A percentile compares a stretch with the other conserved stretches of the same genome.
phyloP scores from a whole-genome alignment of 225 moss, liverwort and hornwort species.

The Anthoceros angustus region DNA sequence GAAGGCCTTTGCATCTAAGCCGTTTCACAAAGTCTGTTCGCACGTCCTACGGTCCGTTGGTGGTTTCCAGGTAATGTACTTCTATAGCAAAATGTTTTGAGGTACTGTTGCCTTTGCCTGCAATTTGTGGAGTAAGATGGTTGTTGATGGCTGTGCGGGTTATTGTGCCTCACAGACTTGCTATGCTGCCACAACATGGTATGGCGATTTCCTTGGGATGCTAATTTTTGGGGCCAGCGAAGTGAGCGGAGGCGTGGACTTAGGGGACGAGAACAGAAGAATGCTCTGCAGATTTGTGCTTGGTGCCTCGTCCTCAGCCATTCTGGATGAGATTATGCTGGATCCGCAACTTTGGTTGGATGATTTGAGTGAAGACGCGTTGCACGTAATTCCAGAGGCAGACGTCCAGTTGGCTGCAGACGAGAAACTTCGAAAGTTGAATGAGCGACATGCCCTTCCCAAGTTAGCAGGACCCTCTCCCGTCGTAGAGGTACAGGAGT shows the following conservation, averaged over 20 bases:
- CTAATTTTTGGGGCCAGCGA: conserved; percentile 94
- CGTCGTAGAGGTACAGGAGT: not conserved
- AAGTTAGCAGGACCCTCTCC: not conserved
- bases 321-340: conserved; percentile 72
- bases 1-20: conserved; percentile 46
- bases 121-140: not conserved
- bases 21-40: conserved; percentile 86
- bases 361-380: conserved; percentile 72
- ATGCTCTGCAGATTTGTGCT: conserved; percentile 96
- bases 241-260: conserved; percentile 66
- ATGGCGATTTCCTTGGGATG: conserved; percentile 92
- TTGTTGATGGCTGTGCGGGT: not conserved
- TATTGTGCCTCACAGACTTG: conserved; percentile 36
- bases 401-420: conserved; percentile 47
- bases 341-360: conserved; percentile 91
- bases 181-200: conserved; percentile 96
- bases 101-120: not conserved
- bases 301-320: conserved; percentile 62
- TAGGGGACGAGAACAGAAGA: conserved; percentile 86
- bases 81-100: not conserved
- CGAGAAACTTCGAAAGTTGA: not conserved
- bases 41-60: conserved; percentile 83
- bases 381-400: conserved; percentile 70
- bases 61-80: conserved; percentile 63
- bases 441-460: not conserved